These are phyloP conservation scores for Aurinia saxatilis DNA, from an alignment of 345 rosid genomes.

Conservation along the genomic window DNA sequence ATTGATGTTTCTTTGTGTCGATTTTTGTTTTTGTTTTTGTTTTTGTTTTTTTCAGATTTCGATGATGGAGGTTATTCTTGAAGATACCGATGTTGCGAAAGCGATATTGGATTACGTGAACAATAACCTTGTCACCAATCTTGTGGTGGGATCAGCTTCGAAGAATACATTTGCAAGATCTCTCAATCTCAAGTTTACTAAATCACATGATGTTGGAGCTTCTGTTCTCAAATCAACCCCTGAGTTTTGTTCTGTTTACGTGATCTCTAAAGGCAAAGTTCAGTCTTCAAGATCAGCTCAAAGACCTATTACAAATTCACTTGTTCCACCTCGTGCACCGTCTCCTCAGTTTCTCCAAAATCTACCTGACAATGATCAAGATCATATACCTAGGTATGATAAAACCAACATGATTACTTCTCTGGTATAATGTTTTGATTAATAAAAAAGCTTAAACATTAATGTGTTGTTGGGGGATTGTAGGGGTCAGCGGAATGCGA, in stretches of 20 bases:
- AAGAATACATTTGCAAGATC: constrained; percentile 64
- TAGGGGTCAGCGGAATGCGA: constrained; percentile 34
- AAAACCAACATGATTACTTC: background rate
- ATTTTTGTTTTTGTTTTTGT: too few species aligned
- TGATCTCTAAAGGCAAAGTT: constrained; percentile 77
- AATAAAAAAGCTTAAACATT: background rate
- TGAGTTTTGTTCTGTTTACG: constrained; percentile 66
- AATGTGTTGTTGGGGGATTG: background rate
- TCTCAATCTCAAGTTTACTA: constrained; percentile 47
- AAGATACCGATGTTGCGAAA: constrained; percentile 51
- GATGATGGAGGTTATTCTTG: constrained; percentile 52
- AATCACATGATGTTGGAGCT: constrained; percentile 41
- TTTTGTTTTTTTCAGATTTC: constrained; percentile 38
- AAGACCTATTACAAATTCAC: constrained; percentile 38
- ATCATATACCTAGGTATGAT: constrained; percentile 36
- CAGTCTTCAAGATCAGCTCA: constrained; percentile 43
- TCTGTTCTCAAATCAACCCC: constrained; percentile 48
- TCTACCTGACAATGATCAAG: constrained; percentile 26
- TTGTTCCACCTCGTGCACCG: constrained; percentile 49
- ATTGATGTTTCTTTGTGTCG: background rate
- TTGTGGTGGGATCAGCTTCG: constrained; percentile 61
- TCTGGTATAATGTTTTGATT: background rate
- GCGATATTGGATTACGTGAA: constrained; percentile 51
- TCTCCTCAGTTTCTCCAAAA: constrained; percentile 21
- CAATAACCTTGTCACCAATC: constrained; percentile 44